phyloP scores from a whole-genome alignment of 768 basidiomycete genomes.

The Rhizopogon vinicolor region DNA sequence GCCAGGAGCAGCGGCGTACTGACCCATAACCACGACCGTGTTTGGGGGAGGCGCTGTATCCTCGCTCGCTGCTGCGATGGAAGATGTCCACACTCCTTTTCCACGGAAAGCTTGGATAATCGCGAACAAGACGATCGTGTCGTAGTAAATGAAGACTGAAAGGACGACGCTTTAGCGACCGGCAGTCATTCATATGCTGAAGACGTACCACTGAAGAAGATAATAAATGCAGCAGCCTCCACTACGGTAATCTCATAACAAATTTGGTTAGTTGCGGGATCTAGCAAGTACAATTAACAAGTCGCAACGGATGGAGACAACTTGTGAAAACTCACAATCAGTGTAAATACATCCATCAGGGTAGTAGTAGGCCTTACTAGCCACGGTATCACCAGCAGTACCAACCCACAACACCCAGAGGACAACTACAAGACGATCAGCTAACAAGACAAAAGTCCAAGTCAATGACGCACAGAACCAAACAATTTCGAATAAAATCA shows the following conservation, averaged over 20 bases:
- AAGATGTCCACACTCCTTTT: constrained; percentile 18
- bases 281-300: constrained; percentile 3
- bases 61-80: constrained; percentile 14
- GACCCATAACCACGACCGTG: constrained; percentile 5
- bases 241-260: constrained; percentile 16
- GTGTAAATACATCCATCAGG: constrained; percentile 12
- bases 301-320: background rate
- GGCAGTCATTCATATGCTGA: background rate
- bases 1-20: constrained; percentile 1
- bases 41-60: background rate
- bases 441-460: background rate
- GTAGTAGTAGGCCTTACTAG: constrained; percentile 6
- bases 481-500: constrained; percentile 18
- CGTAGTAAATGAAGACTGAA: constrained; percentile 21
- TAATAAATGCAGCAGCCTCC: constrained; percentile 16
- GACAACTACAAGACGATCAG: constrained; percentile 7
- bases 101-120: constrained; percentile 18
- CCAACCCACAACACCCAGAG: constrained; percentile 20
- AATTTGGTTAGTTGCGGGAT: constrained; percentile 3
- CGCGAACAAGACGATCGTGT: constrained; percentile 16
- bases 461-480: constrained; percentile 19
- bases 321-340: constrained; percentile 5
- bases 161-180: background rate
- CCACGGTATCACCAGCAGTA: constrained; percentile 9
- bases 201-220: constrained; percentile 20